Evolutionary conservation across 805 yeast genomes (phyloP).

Genomic region (Sugiyamaella valdiviana): DNA sequence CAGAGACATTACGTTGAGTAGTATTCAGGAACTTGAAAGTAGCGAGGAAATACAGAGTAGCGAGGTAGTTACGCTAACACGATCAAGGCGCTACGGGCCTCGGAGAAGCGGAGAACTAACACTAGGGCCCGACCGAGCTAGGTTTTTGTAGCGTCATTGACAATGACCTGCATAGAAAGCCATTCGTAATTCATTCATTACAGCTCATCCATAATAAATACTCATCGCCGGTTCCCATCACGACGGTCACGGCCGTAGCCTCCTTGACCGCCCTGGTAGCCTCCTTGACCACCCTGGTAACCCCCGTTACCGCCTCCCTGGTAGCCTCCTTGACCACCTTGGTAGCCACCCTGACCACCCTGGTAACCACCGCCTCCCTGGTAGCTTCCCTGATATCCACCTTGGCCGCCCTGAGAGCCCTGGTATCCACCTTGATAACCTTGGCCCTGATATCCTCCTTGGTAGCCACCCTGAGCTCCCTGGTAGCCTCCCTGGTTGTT

Average conservation of each 20-base stretch:
- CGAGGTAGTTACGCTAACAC: too few species aligned
- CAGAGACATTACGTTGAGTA: too few species aligned
- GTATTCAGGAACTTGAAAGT: too few species aligned
- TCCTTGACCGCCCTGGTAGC: conserved; percentile 9
- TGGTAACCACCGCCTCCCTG: conserved; percentile 7
- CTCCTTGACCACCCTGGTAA: not conserved
- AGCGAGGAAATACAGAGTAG: too few species aligned
- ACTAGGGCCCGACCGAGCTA: too few species aligned
- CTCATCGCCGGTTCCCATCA: conserved; percentile 4
- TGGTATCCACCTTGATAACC: conserved; percentile 18
- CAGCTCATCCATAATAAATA: not conserved
- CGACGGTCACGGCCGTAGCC: conserved; percentile 7
- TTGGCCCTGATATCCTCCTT: conserved; percentile 13
- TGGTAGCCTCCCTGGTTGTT: conserved; percentile 15
- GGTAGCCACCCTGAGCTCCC: conserved; percentile 13
- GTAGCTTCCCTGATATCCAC: conserved; percentile 10
- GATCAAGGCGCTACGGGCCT: too few species aligned
- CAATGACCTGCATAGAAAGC: too few species aligned
- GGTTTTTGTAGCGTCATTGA: too few species aligned
- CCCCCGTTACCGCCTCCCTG: conserved; percentile 14
- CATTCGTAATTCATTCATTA: too few species aligned
- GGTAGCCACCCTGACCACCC: not conserved
- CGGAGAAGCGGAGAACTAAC: too few species aligned
- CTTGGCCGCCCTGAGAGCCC: conserved; percentile 1
- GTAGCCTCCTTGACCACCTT: conserved; percentile 22